Evolutionary conservation across 306 rosid species (phyloP).

Genomic region (Cucumis melo): DNA sequence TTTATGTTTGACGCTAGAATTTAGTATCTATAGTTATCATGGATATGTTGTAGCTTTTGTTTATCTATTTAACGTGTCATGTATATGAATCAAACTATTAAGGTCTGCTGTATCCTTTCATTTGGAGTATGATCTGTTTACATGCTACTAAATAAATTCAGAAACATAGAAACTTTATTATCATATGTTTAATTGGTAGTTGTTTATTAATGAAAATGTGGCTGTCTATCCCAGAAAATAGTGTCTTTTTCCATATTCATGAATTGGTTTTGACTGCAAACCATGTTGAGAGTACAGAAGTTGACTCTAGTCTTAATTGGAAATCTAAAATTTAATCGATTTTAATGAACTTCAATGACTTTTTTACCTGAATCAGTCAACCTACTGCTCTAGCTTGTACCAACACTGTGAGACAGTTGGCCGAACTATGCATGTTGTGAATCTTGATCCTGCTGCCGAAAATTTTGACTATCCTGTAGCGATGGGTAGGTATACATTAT

Average conservation of each 20-base stretch:
- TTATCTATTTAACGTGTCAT: background rate
- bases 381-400: constrained; percentile 76
- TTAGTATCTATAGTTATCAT: background rate
- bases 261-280: background rate
- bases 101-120: background rate
- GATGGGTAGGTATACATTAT: constrained; percentile 31
- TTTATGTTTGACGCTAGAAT: background rate
- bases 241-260: background rate
- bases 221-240: background rate
- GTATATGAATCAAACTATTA: background rate
- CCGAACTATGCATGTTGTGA: constrained; percentile 46
- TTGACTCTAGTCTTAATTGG: background rate
- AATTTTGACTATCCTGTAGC: constrained; percentile 91
- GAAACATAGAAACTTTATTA: background rate
- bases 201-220: background rate
- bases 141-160: background rate
- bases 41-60: background rate
- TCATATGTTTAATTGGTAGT: background rate
- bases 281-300: background rate
- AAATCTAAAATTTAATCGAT: background rate
- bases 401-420: constrained; percentile 38
- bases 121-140: background rate
- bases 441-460: constrained; percentile 96
- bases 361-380: constrained; percentile 31
- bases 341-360: background rate